Conservation (phyloP, 169 alveolate species). For the Plasmodium relictum region DNA sequence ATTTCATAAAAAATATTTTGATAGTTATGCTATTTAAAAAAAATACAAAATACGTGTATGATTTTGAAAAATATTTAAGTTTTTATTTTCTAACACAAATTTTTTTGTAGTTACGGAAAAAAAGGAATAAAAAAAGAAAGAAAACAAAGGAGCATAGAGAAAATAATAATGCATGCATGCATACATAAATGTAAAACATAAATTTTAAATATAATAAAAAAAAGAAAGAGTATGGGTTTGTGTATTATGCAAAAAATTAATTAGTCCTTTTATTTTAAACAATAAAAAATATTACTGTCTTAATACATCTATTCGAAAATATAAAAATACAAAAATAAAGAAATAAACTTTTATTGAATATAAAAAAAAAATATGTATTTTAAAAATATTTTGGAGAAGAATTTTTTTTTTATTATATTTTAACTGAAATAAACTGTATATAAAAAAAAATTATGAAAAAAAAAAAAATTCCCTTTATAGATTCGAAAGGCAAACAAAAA, state of each 20-base stretch:
- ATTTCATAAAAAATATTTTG: too few species aligned
- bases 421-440: too few species aligned
- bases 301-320: background rate
- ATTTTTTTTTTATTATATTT: background rate
- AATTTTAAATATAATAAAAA: background rate
- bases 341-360: too few species aligned
- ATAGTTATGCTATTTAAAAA: too few species aligned
- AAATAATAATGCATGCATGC: constrained; percentile 9
- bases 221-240: background rate
- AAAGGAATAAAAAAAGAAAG: background rate
- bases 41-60: too few species aligned
- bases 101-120: background rate
- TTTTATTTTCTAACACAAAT: too few species aligned
- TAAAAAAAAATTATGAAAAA: too few species aligned
- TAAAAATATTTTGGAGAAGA: background rate
- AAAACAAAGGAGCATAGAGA: constrained; percentile 9
- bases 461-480: too few species aligned
- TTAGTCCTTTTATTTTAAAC: background rate
- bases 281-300: background rate
- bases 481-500: too few species aligned
- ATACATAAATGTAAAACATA: background rate
- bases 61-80: too few species aligned
- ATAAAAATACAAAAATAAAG: background rate
- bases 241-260: background rate
- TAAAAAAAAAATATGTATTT: too few species aligned